Evolutionary conservation across 352 stramenopile species (phyloP).

Genomic region (Thalassiosira hispida): DNA sequence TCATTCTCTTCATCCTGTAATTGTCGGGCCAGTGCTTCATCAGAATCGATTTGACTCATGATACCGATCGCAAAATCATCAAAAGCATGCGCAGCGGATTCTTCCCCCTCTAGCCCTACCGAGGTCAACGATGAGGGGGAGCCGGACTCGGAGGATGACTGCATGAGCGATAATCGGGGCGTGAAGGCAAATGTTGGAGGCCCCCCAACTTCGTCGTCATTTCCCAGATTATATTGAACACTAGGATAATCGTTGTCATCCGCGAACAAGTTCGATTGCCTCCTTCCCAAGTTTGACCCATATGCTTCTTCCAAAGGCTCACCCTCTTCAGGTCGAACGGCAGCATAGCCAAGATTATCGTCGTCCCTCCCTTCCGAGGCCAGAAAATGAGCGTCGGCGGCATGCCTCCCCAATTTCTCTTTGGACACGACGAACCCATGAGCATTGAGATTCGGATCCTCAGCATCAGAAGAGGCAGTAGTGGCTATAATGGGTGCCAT

Average conservation of each 20-base stretch:
- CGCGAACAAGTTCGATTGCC: constrained; percentile 7
- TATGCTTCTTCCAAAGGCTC: neutral
- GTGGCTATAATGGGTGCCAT: constrained; percentile 18
- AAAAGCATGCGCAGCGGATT: neutral
- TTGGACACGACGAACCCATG: neutral
- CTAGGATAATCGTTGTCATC: neutral
- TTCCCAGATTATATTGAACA: no score
- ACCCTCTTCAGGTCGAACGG: neutral
- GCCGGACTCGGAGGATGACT: constrained; percentile 1
- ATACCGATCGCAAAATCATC: neutral
- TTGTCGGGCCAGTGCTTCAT: constrained; percentile 31
- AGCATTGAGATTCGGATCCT: neutral
- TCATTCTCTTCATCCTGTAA: constrained; percentile 38
- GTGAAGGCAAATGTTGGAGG: neutral
- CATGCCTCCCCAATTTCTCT: neutral
- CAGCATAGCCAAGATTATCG: neutral
- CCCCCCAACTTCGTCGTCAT: no score
- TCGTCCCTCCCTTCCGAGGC: neutral
- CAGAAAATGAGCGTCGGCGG: neutral
- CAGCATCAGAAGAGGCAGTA: neutral
- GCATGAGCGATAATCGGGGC: constrained; percentile 16
- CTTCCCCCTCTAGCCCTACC: neutral
- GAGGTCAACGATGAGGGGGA: neutral
- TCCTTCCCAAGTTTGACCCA: neutral
- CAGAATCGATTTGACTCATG: constrained; percentile 25